These are phyloP conservation scores for Stagonosporopsis tanaceti DNA, from an alignment of 2,329 filamentous ascomycete species.

Conservation along the genomic window DNA sequence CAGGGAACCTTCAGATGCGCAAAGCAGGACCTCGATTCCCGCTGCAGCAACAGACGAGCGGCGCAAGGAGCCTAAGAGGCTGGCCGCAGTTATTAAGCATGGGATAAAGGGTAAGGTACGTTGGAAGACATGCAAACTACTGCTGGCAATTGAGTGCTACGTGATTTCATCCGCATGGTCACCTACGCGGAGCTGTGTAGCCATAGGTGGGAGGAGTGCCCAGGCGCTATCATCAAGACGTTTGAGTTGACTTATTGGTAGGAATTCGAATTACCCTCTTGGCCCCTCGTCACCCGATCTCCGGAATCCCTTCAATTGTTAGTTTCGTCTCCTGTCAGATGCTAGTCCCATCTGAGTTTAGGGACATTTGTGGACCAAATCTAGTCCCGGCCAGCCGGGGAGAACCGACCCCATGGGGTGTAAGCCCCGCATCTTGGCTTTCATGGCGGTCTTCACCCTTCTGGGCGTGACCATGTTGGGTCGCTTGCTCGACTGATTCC, in stretches of 20 bases:
- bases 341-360: not conserved
- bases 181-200: not conserved
- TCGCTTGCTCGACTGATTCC: constrained; percentile 10
- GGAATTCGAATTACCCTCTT: not conserved
- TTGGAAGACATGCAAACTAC: no score
- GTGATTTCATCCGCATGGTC: no score
- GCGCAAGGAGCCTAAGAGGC: not conserved
- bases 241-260: not conserved
- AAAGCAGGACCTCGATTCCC: not conserved
- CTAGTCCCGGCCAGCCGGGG: not conserved
- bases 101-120: no score
- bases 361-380: not conserved
- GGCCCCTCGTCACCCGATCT: not conserved
- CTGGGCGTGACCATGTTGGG: constrained; percentile 18
- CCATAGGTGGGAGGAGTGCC: not conserved
- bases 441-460: constrained; percentile 12
- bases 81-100: not conserved
- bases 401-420: constrained; percentile 20
- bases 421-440: constrained; percentile 27
- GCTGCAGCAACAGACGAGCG: not conserved
- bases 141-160: no score
- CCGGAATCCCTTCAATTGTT: not conserved
- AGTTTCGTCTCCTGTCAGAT: not conserved
- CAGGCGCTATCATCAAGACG: not conserved
- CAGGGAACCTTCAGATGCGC: not conserved